Conservation (phyloP, 352 stramenopile species). For the Discostella stelligera region DNA sequence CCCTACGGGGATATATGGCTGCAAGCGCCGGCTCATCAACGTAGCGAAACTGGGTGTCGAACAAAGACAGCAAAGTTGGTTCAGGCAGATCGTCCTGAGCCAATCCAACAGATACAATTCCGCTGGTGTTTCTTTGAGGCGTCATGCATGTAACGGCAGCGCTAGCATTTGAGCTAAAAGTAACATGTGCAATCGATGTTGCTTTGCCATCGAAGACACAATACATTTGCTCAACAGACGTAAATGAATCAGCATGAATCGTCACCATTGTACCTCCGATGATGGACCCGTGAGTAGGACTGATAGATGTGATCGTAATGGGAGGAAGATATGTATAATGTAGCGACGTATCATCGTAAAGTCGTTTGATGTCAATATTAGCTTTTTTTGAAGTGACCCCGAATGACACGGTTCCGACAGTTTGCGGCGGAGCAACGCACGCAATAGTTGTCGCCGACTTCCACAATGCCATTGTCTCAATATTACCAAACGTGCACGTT, state of each 20-base stretch:
- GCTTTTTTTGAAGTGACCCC: slow-evolving; percentile 11
- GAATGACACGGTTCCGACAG: slow-evolving; percentile 13
- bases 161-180: not conserved
- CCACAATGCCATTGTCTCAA: slow-evolving; percentile 12
- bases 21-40: slow-evolving; percentile 7
- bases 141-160: not conserved
- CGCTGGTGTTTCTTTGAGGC: not conserved
- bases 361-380: slow-evolving; percentile 5
- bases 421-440: slow-evolving; percentile 20
- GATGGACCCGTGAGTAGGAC: slow-evolving; percentile 24
- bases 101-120: slow-evolving; percentile 16
- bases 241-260: slow-evolving; percentile 9
- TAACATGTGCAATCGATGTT: slow-evolving; percentile 1
- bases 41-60: slow-evolving; percentile 24
- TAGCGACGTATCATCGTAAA: slow-evolving; percentile 12
- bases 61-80: slow-evolving; percentile 16
- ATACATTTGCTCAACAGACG: slow-evolving; percentile 8
- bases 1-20: slow-evolving; percentile 13
- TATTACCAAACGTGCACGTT: slow-evolving; percentile 16
- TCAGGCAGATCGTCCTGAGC: slow-evolving; percentile 18
- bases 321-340: slow-evolving; percentile 28
- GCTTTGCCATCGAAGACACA: slow-evolving; percentile 20
- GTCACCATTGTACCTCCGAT: slow-evolving; percentile 19
- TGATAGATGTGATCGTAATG: slow-evolving; percentile 18
- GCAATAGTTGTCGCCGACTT: slow-evolving; percentile 13